These are phyloP conservation scores for Lactifluus pinguis DNA, from an alignment of 768 basidiomycete species.

Conservation along the genomic window DNA sequence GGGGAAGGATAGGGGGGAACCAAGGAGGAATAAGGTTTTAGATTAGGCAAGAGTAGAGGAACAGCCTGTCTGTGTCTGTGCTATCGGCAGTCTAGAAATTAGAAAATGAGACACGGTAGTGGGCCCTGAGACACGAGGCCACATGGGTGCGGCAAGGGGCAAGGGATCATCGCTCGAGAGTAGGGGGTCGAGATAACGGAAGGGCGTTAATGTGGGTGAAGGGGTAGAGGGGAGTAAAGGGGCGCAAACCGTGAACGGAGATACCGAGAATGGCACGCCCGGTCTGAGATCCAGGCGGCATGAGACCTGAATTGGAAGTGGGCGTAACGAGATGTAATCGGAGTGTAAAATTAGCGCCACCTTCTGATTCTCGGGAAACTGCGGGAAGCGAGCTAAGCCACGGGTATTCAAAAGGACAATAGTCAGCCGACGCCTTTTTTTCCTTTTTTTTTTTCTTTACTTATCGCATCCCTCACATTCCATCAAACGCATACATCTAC, in stretches of 20 bases:
- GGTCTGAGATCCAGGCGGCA: slow-evolving; percentile 7
- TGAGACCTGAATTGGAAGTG: not conserved
- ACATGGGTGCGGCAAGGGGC: not conserved
- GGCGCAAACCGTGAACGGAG: slow-evolving; percentile 7
- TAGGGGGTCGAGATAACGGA: slow-evolving; percentile 15
- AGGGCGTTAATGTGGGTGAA: not conserved
- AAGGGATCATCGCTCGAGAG: not conserved
- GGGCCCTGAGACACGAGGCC: slow-evolving; percentile 3
- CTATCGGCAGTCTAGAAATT: not conserved
- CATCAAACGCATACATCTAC: slow-evolving; percentile 20
- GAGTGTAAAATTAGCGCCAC: slow-evolving; percentile 16
- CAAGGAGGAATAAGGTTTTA: slow-evolving; percentile 2
- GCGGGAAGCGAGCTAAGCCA: slow-evolving; percentile 1
- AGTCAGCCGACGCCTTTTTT: slow-evolving; percentile 12
- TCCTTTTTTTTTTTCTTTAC: not conserved
- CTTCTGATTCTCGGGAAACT: slow-evolving; percentile 9
- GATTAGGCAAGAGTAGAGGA: not conserved
- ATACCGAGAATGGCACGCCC: slow-evolving; percentile 4
- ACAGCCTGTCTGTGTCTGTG: not conserved
- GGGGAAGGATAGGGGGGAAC: not conserved
- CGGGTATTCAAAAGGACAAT: not conserved
- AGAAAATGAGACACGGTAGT: not conserved
- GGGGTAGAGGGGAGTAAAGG: not conserved
- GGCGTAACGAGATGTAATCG: slow-evolving; percentile 9
- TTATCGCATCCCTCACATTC: slow-evolving; percentile 16